phyloP scores from a whole-genome alignment of 768 basidiomycete genomes.

The Pleurotus djamor region DNA sequence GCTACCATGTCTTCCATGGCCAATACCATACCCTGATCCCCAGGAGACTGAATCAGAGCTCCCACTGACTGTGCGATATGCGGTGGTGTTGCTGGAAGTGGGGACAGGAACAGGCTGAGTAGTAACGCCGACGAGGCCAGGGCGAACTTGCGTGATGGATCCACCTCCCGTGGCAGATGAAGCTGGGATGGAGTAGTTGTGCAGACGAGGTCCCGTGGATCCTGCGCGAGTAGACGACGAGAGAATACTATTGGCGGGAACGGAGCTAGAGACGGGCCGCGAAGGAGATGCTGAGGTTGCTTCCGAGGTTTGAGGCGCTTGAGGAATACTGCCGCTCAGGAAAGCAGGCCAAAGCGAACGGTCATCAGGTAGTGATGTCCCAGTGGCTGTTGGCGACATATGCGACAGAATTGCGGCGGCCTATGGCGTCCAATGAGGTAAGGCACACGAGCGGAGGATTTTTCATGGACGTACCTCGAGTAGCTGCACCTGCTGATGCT shows the following conservation, averaged over 20 bases:
- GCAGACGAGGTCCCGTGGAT: constrained; percentile 56
- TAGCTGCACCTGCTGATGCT: constrained; percentile 96
- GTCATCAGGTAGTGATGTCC: constrained; percentile 88
- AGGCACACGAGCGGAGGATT: constrained; percentile 1
- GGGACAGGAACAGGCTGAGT: constrained; percentile 5
- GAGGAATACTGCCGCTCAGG: constrained; percentile 68
- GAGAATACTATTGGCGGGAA: constrained; percentile 34
- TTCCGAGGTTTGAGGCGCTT: constrained; percentile 37
- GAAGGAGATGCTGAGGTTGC: constrained; percentile 4
- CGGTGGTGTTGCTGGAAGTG: neutral
- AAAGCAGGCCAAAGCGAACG: constrained; percentile 91
- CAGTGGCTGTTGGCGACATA: constrained; percentile 60
- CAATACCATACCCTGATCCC: constrained; percentile 22
- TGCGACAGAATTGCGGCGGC: constrained; percentile 95
- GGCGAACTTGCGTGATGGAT: constrained; percentile 55
- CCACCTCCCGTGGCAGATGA: constrained; percentile 28
- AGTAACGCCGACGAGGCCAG: constrained; percentile 46
- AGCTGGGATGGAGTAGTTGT: constrained; percentile 57
- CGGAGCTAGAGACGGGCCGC: constrained; percentile 48
- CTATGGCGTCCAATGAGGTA: constrained; percentile 27
- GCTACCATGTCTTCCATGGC: constrained; percentile 19
- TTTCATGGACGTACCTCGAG: constrained; percentile 64
- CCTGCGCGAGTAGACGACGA: constrained; percentile 20
- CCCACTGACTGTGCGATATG: constrained; percentile 20
- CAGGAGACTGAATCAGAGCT: constrained; percentile 27